A percentile compares a stretch with the other conserved stretches of the same genome.
Conservation (phyloP, 192 early-diverging fungal species). For the Geosiphon pyriformis region DNA sequence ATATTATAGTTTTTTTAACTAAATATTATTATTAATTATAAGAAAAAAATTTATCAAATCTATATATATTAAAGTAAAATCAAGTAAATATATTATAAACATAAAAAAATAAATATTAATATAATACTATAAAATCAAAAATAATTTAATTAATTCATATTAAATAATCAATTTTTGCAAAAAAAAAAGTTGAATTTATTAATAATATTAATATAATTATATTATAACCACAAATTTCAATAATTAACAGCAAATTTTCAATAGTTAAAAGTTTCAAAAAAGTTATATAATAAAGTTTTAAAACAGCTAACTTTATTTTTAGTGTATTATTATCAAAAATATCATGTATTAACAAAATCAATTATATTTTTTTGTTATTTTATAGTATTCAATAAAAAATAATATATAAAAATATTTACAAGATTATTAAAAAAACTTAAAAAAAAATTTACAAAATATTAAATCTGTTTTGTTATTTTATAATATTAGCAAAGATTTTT, state of each 20-base stretch:
- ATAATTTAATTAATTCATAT: neutral
- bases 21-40: neutral
- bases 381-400: neutral
- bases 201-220: neutral
- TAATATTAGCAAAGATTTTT: too few species aligned
- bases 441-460: too few species aligned
- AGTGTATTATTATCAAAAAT: neutral
- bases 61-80: neutral
- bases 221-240: neutral
- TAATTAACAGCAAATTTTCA: neutral
- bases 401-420: neutral
- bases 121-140: neutral
- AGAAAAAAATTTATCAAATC: neutral
- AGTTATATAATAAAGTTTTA: neutral
- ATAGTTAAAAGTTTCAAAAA: neutral
- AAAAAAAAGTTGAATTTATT: neutral
- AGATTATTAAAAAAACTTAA: neutral
- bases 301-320: neutral
- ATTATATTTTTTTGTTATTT: neutral
- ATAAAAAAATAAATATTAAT: neutral
- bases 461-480: too few species aligned
- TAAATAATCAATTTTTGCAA: neutral
- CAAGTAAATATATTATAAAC: neutral
- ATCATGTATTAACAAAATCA: neutral
- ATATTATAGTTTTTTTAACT: neutral